A percentile compares a stretch with the other conserved stretches of the same genome.
Conservation (phyloP, 208 protist genomes). For the Trypanosomatidae sp. region DNA sequence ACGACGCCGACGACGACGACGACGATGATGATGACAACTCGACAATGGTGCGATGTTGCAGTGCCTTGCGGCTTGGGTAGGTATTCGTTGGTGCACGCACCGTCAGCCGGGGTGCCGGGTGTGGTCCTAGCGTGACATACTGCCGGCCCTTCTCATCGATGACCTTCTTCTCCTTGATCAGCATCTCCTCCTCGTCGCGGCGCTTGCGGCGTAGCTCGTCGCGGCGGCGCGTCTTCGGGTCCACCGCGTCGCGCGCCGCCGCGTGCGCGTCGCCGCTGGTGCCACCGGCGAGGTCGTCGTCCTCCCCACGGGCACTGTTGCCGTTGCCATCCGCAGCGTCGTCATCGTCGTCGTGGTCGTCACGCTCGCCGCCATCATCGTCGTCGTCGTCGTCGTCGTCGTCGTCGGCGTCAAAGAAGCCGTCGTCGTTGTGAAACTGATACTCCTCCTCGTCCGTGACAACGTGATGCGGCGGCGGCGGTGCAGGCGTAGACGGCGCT, state of each 20-base stretch:
- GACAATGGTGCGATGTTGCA: constrained; percentile 66
- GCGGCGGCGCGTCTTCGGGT: constrained; percentile 50
- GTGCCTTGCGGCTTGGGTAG: constrained; percentile 70
- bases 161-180: constrained; percentile 79
- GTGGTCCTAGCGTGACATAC: constrained; percentile 62
- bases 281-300: constrained; percentile 1
- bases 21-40: constrained; percentile 41
- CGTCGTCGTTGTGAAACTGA: constrained; percentile 43
- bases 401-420: constrained; percentile 68
- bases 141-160: constrained; percentile 67
- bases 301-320: background rate
- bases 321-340: background rate
- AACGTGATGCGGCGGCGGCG: no score
- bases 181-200: constrained; percentile 71
- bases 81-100: constrained; percentile 47
- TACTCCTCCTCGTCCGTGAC: constrained; percentile 81
- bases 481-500: no score
- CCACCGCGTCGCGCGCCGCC: constrained; percentile 30
- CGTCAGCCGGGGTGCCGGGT: constrained; percentile 57
- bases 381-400: constrained; percentile 72
- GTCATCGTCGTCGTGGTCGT: constrained; percentile 12
- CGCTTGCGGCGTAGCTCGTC: constrained; percentile 67
- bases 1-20: constrained; percentile 24
- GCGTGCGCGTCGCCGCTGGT: constrained; percentile 35
- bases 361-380: constrained; percentile 15